Evolutionary conservation across 306 rosid species (phyloP).

Genomic region (Abrus pulchellus): DNA sequence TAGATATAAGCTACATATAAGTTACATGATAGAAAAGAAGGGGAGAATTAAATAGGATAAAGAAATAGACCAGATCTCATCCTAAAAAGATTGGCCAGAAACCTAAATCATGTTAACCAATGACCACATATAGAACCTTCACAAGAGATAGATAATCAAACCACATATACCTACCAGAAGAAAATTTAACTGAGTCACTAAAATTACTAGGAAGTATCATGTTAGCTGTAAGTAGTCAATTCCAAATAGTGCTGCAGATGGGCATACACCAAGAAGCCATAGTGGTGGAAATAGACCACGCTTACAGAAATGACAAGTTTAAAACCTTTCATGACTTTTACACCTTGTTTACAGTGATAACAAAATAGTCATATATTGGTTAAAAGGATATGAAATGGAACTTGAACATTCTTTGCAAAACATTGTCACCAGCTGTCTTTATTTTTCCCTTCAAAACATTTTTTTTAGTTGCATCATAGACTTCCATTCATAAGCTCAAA

Average conservation of each 20-base stretch:
- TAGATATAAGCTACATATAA: conserved; percentile 4
- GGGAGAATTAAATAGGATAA: not conserved
- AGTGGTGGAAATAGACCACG: not conserved
- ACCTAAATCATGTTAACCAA: conserved; percentile 28
- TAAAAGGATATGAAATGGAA: not conserved
- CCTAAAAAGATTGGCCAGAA: conserved; percentile 22
- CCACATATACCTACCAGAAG: conserved; percentile 3
- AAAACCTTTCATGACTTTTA: not conserved
- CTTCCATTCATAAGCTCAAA: conserved; percentile 20
- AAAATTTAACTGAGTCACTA: conserved; percentile 1
- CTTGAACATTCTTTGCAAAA: not conserved
- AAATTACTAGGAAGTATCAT: conserved; percentile 1
- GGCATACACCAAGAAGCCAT: conserved; percentile 5
- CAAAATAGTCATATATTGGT: conserved; percentile 18
- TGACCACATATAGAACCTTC: conserved; percentile 14
- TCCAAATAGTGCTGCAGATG: not conserved
- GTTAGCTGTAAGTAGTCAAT: conserved; percentile 6
- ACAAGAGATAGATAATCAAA: not conserved
- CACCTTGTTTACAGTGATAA: not conserved
- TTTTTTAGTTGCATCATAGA: not conserved
- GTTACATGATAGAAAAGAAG: not conserved
- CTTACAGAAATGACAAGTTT: not conserved
- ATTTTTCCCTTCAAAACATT: not conserved
- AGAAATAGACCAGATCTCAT: conserved; percentile 8
- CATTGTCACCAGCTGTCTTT: not conserved